Base-by-base conservation (phyloP, 106 monocot genomes). In the Dioscorea alata region DNA sequence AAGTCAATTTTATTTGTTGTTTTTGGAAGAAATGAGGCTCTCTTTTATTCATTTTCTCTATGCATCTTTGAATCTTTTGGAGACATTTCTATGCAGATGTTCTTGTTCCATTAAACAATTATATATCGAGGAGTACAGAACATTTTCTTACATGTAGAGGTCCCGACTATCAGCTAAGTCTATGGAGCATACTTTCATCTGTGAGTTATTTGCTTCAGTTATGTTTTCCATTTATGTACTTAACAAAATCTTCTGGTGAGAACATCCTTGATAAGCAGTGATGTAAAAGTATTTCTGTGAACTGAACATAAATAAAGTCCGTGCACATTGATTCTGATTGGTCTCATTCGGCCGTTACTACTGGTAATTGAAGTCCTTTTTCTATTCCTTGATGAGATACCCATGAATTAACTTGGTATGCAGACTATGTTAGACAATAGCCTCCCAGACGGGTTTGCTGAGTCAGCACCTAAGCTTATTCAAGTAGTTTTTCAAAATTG, bases 401-500 rank as follows among this genome's bases (percentile, higher is more conserved):
- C 65, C 62, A 9, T 59, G 12, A 33, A 33, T 6, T 35, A 15
- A 23, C 53, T 13, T 54, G 54, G 15, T 19, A 54, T 80, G 66
- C 85, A 99, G 99, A 79, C 90, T 63, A 93, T 93, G 99, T 76
- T 79, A 13, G 92, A 99, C 68, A 85, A 75, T 76, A 99, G 81
- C 74, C 85, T 93, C 76, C 92, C 90, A 52, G 99, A 99, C 62
- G 72, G 71, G 69, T 90, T 93, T 76, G 93, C 90, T 57, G 79
- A 79, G 60, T 79, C 99, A 70, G 92, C 99, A 63, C 99, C 99
- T 18, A 99, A 99, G 78, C 90, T 99, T 74, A 99, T 99, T 70
- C 87, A 90, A 83, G 99, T 99, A 8, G 79, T 99, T 16, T 82
- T 99, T 33, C 92, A 99, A 69, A 99, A 99, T 63, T 93, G 99